Evolutionary conservation across 2,329 filamentous ascomycete species (phyloP), one percentile per base, ranked within the genome.

Genomic region (Rachicladosporium sp.): DNA sequence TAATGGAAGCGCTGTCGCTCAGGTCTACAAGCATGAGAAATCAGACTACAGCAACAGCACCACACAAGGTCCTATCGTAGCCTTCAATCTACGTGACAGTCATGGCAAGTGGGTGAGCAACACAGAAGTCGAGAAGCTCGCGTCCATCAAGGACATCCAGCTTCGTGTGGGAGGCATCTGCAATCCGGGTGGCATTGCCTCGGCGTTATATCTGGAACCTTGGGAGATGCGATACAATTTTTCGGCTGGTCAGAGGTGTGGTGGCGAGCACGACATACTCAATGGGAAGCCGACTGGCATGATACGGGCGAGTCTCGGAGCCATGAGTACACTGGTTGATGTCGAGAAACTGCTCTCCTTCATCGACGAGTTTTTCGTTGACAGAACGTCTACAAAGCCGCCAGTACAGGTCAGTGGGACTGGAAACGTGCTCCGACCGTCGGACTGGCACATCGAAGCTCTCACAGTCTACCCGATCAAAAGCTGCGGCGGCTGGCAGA

Each of bases 161-260:
- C 65, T 96, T 11, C 76, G 91, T 30, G 94, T 86, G 1, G 91
- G 91, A 4, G 82, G 86, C 0, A 68, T 95, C 1, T 98, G 91
- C 62, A 95, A 94, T 51, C 89, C 91, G 1, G 91, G 88, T 7
- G 87, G 87, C 1, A 74, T 93, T 42, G 81, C 87, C 10, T 69
- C 71, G 1, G 75, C 78, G 12, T 70, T 96, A n/a, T 67, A 68
- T 2, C 69, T 95, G 38, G 72, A 79, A 35, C 77, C 85, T 0
- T 82, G 80, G 74, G 87, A 96, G 54, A 80, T 95, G 71, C 80
- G 71, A 50, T 72, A 73, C 43, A 93, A 94, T 56, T 94, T 91
- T 52, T 85, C 82, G 1, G 75, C 80, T 2, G 91, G 91, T 0
- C 78, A 87, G 54, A 75, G 85, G 31, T 98, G 91, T 58, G 88